phyloP scores from a whole-genome alignment of 2,329 filamentous ascomycete species.

The Diplodia intermedia region DNA sequence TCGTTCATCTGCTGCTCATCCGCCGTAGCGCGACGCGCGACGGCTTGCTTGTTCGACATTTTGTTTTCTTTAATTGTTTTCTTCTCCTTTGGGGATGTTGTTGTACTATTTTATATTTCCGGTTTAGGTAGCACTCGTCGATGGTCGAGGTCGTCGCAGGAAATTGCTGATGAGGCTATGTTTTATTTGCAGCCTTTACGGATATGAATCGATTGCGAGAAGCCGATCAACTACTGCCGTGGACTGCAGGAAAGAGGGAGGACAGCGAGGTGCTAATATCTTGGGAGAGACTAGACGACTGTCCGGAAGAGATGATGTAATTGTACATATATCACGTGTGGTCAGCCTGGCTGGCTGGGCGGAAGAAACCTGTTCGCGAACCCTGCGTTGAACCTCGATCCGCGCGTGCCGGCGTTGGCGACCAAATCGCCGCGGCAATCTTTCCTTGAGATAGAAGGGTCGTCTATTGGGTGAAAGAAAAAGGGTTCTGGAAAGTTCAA shows the following conservation, averaged over 20 bases:
- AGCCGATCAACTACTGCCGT: not conserved
- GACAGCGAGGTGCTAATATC: not conserved
- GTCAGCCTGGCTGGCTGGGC: constrained; percentile 11
- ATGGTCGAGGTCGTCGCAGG: not conserved
- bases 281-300: not conserved
- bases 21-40: constrained; percentile 6
- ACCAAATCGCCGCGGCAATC: not conserved
- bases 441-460: not conserved
- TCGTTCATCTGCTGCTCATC: constrained; percentile 8
- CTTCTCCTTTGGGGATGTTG: not conserved
- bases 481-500: too few relatives aligned
- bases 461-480: too few relatives aligned
- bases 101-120: not conserved
- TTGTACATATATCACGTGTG: constrained; percentile 15
- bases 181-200: not conserved
- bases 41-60: constrained; percentile 21
- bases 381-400: constrained; percentile 18
- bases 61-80: not conserved
- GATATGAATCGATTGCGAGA: not conserved
- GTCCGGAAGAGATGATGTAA: constrained; percentile 8
- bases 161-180: not conserved
- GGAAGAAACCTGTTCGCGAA: constrained; percentile 26
- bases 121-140: not conserved
- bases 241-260: not conserved
- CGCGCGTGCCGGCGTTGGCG: not conserved